Evolutionary conservation across 2,329 filamentous ascomycete species (phyloP), one percentile per base, ranked within the genome.

Genomic region (Colletotrichum plurivorum): DNA sequence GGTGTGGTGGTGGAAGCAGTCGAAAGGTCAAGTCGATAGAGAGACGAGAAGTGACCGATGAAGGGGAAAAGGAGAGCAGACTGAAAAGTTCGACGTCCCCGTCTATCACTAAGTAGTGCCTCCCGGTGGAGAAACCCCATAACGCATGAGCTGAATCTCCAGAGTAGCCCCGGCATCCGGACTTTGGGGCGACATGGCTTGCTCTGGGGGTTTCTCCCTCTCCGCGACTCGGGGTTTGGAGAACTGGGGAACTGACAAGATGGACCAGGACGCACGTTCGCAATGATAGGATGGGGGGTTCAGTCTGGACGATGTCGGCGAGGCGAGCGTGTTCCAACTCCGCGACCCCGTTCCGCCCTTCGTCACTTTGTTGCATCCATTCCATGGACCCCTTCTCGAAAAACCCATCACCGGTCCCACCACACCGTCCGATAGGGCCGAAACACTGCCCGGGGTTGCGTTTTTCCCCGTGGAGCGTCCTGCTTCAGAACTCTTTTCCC

Each of bases 381-480:
- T 10, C 7, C 31, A 36, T 36, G 46, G 46, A 49, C 36, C 31
- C 31, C 46, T 25, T 60, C 15, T 27, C 10, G 41, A 60, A 43
- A 41, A 41, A 13, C 31, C 31, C 31, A 36, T 36, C 31, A 25
- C 18, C n/a, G 31, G 45, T 13, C n/a, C 57, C 45, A 51, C 57
- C 45, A 39, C 25, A 60, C 27, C 25, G 18, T 46, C 41, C 39
- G 16, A 60, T 41, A 46, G 57, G 18, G 57, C 45, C 25, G 18
- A 45, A 13, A 51, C 45, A 27, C 45, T 60, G 57, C 39, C 57
- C 57, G 57, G 57, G 57, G 46, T 49, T 60, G 57, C 57, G 57
- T 60, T 60, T 60, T 60, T 60, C 57, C 57, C 57, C 57, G 57
- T 60, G 57, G 57, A 60, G 57, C 57, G 39, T 60, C 27, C 45